These are phyloP conservation scores for Chenopodium berlandieri DNA, from an alignment of 148 eudicot species.

Conservation along the genomic window DNA sequence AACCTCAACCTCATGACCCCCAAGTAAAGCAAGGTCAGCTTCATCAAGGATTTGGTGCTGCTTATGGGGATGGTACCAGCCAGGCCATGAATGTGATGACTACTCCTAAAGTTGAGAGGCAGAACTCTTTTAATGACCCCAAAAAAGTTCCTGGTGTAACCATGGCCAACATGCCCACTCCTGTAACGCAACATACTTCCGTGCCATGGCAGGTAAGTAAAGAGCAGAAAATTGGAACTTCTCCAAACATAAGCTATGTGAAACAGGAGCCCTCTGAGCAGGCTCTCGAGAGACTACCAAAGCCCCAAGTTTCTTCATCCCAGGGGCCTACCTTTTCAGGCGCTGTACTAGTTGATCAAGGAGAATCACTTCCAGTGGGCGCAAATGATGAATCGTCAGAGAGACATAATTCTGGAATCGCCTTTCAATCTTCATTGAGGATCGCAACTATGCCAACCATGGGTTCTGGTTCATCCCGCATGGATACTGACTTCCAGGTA, in stretches of 20 bases:
- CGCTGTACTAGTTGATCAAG: constrained; percentile 43
- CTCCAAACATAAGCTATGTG: constrained; percentile 44
- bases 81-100: constrained; percentile 42
- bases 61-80: constrained; percentile 39
- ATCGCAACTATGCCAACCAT: constrained; percentile 29
- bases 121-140: constrained; percentile 37
- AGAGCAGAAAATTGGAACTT: constrained; percentile 47
- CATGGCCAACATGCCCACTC: constrained; percentile 36
- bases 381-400: constrained; percentile 48
- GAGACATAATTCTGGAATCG: constrained; percentile 50
- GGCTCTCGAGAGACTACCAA: constrained; percentile 52
- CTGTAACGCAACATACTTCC: constrained; percentile 40
- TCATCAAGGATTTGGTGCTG: constrained; percentile 49
- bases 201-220: constrained; percentile 48
- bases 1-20: constrained; percentile 50
- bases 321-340: constrained; percentile 43
- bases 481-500: constrained; percentile 51
- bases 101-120: constrained; percentile 48
- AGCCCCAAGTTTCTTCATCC: constrained; percentile 36
- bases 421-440: constrained; percentile 32
- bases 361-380: constrained; percentile 42
- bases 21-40: constrained; percentile 53
- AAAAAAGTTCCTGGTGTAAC: constrained; percentile 46
- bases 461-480: constrained; percentile 36
- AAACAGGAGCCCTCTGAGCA: constrained; percentile 70